Evolutionary conservation across 495 filamentous ascomycete genomes (phyloP), one percentile per base, ranked within the genome.

Genomic region (Neurospora sp.): DNA sequence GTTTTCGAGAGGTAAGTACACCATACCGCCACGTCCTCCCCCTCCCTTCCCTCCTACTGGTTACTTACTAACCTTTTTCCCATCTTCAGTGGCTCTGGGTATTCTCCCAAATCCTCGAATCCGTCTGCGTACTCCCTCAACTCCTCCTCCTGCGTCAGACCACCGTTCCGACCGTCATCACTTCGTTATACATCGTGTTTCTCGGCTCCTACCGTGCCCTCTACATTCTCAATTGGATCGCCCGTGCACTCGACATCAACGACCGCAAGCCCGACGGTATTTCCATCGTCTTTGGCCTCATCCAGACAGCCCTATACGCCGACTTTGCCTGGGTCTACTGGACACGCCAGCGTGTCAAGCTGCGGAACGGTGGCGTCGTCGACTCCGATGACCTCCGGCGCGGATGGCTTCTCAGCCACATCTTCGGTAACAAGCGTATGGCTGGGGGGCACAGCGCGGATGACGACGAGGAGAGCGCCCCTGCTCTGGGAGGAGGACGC

Each of bases 281-380:
- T 40, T 86, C 90, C 10, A 85, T 94, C 73, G 84, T 96, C 70
- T 98, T 96, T 79, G 96, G 95, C 44, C 83, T 97, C 74, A 83
- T 98, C 37, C 96, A 99, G 82, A 98, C 95, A 0, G 89, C 90
- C 2, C 88, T 98, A 70, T 98, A 98, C 79, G 78, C 94, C 74
- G 96, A 99, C 80, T 99, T 99, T 79, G 93, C 92, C 35, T 98
- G 94, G 94, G 93, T 99, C 1, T 99, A 99, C 84, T 97, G 91
- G 83, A 90, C 90, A 4, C 87, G 96, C 42, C 96, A 98, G 83
- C 88, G 93, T 41, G 94, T 99, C 76, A 98, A 98, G 88, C 90
- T 99, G 5, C 87, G 96, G 61, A 90, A 90, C 73, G 95, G 95
- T 72, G 94, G 93, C 4, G 87, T 98, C 20, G 93, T 99, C n/a